phyloP scores from a whole-genome alignment of 176 grass and related monocot genomes.

The Rhynchospora tenuis region DNA sequence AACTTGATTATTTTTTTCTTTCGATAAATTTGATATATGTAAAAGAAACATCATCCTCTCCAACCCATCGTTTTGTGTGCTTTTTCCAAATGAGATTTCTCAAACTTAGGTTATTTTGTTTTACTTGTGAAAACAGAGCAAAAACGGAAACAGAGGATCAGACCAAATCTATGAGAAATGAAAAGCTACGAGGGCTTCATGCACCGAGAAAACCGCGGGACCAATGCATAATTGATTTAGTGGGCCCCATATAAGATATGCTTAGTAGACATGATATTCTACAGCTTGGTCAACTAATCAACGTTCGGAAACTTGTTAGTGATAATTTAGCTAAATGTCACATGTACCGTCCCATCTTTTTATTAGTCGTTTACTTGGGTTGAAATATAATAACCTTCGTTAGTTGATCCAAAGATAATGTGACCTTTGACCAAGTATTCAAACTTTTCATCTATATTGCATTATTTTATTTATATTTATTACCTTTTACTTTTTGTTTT shows the following conservation, averaged over 20 bases:
- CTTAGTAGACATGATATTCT: background rate
- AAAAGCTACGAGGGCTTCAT: constrained; percentile 15
- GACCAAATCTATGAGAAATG: constrained; percentile 18
- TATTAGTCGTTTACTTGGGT: no score
- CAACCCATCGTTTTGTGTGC: background rate
- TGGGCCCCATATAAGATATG: background rate
- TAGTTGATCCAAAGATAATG: no score
- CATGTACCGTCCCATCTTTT: no score
- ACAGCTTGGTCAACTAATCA: background rate
- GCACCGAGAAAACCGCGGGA: background rate
- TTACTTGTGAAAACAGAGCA: constrained; percentile 9
- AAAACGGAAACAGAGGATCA: constrained; percentile 17
- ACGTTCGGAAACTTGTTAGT: background rate
- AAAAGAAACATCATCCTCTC: constrained; percentile 4
- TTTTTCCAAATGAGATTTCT: constrained; percentile 11
- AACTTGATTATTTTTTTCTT: constrained; percentile 1
- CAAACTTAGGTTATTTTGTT: constrained; percentile 9
- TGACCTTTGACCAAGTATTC: no score
- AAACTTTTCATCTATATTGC: background rate
- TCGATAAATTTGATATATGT: background rate
- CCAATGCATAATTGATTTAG: background rate
- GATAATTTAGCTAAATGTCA: background rate
- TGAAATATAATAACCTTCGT: no score
- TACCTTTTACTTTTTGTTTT: no score
- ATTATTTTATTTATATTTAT: background rate